Evolutionary conservation across 2,329 filamentous ascomycete species (phyloP).

Genomic region (Phaeosphaeria sp.): DNA sequence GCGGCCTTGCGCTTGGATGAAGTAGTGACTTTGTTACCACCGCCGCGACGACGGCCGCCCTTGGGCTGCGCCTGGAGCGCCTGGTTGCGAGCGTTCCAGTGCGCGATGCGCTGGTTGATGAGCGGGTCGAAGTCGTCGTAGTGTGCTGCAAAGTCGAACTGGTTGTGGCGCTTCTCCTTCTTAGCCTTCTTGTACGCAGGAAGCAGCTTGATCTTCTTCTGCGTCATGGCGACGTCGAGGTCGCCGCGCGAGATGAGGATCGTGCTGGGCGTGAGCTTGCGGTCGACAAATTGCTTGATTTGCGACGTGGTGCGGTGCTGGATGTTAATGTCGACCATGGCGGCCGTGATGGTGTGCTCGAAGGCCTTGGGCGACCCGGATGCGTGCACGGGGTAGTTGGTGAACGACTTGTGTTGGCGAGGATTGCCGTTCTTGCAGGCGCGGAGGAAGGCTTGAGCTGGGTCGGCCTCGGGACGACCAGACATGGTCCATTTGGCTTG

Average conservation of each 20-base stretch:
- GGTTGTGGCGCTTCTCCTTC: constrained; percentile 8
- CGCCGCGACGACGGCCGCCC: no score
- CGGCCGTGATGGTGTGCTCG: constrained; percentile 35
- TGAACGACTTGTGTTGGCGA: constrained; percentile 27
- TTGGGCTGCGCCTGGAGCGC: constrained; percentile 1
- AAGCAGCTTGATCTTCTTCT: constrained; percentile 25
- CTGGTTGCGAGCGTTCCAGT: constrained; percentile 7
- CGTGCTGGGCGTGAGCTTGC: constrained; percentile 27
- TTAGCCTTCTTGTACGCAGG: constrained; percentile 4
- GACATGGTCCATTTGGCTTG: constrained; percentile 6
- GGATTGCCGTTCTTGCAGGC: constrained; percentile 22
- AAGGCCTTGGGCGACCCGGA: constrained; percentile 32
- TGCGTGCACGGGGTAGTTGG: constrained; percentile 37
- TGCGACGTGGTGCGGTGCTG: constrained; percentile 37
- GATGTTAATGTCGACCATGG: constrained; percentile 31
- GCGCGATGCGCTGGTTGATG: constrained; percentile 17
- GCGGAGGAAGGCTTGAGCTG: constrained; percentile 41
- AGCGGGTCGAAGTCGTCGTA: constrained; percentile 17
- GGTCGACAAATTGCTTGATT: constrained; percentile 36
- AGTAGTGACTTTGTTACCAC: neutral
- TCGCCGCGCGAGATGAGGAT: constrained; percentile 39
- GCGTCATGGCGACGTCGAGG: constrained; percentile 29
- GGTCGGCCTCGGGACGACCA: constrained; percentile 21
- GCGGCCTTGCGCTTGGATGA: neutral
- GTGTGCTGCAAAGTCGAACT: constrained; percentile 17